Conservation (phyloP, 306 rosid species). For the Prunus padus region DNA sequence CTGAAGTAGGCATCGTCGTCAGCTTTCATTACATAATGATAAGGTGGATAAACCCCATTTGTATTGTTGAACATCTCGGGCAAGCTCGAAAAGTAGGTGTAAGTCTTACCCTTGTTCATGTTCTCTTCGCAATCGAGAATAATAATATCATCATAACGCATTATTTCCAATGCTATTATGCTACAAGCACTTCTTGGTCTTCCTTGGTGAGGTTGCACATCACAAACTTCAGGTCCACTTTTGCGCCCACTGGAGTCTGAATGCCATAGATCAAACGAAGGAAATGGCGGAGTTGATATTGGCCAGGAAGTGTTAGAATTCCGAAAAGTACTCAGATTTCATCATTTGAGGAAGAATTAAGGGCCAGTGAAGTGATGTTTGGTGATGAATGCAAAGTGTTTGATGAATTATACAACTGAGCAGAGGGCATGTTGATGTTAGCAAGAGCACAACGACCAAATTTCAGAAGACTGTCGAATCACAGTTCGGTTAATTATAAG, state of each 20-base stretch:
- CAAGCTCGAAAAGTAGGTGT: conserved; percentile 66
- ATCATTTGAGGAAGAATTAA: conserved; percentile 19
- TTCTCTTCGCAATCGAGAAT: conserved; percentile 88
- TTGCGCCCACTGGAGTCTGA: conserved; percentile 44
- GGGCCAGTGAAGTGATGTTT: neutral
- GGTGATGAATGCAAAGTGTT: neutral
- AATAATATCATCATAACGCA: conserved; percentile 76
- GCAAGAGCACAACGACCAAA: conserved; percentile 41
- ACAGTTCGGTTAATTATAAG: conserved; percentile 65
- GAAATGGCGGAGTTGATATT: conserved; percentile 86
- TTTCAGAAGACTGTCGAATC: conserved; percentile 39
- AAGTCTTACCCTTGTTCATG: conserved; percentile 92
- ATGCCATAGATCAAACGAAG: conserved; percentile 85
- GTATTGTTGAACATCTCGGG: conserved; percentile 60
- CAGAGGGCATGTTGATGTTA: neutral
- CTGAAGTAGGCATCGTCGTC: conserved; percentile 77
- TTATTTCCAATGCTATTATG: conserved; percentile 77
- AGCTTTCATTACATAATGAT: conserved; percentile 79
- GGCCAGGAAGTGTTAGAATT: conserved; percentile 86
- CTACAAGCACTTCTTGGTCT: conserved; percentile 65
- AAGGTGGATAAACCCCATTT: conserved; percentile 49
- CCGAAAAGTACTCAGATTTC: conserved; percentile 78
- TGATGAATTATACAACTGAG: neutral
- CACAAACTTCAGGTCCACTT: conserved; percentile 75
- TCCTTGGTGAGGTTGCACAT: conserved; percentile 94